phyloP scores from a whole-genome alignment of 352 stramenopile genomes.

The Globisporangium splendens region DNA sequence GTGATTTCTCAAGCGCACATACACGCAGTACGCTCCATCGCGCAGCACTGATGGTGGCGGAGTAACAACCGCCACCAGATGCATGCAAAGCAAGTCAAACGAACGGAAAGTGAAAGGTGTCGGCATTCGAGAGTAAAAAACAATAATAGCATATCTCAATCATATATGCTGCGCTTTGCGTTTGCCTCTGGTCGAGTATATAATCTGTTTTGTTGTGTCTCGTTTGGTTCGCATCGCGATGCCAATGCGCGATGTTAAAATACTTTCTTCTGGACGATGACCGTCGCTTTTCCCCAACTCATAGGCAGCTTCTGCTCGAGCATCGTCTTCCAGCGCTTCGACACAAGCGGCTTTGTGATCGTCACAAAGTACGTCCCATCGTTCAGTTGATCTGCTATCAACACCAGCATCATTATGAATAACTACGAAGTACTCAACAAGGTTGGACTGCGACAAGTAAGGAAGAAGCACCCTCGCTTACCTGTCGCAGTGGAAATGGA shows the following conservation, averaged over 20 bases:
- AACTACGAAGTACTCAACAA: too few relatives aligned
- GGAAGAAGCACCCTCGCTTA: not conserved
- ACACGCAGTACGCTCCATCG: not conserved
- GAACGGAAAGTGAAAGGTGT: too few relatives aligned
- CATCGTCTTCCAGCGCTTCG: slow-evolving; percentile 54
- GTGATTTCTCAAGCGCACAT: not conserved
- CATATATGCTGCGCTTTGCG: too few relatives aligned
- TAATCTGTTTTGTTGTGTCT: not conserved
- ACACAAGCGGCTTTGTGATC: slow-evolving; percentile 55
- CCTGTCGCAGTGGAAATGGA: slow-evolving; percentile 18
- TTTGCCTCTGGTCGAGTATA: too few relatives aligned
- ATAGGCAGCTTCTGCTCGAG: slow-evolving; percentile 61
- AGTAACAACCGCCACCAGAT: too few relatives aligned
- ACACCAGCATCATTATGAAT: not conserved
- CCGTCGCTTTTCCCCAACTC: slow-evolving; percentile 59
- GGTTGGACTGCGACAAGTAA: too few relatives aligned
- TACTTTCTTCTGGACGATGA: slow-evolving; percentile 64
- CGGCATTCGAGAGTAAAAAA: too few relatives aligned
- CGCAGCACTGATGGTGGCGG: not conserved
- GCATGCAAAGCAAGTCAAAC: too few relatives aligned
- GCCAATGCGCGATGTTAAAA: slow-evolving; percentile 19
- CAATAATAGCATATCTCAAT: too few relatives aligned
- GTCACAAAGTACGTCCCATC: slow-evolving; percentile 59
- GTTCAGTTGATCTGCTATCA: slow-evolving; percentile 28
- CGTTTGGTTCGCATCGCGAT: not conserved